phyloP scores from a whole-genome alignment of 2,329 filamentous ascomycete species.

The Helicocarpus griseus region DNA sequence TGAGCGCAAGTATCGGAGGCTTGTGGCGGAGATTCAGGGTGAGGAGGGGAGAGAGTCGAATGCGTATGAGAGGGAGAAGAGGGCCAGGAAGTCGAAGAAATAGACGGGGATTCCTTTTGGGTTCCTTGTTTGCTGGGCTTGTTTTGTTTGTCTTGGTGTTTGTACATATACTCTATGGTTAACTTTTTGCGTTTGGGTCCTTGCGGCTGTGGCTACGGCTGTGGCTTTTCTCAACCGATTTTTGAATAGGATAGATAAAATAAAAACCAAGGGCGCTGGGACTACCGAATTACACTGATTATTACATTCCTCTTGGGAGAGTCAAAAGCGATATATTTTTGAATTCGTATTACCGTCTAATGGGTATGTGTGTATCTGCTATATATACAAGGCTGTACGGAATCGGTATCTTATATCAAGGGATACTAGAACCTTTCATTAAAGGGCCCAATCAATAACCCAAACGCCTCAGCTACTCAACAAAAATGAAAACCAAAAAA shows the following conservation, averaged over 20 bases:
- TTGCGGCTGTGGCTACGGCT: no score
- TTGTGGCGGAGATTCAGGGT: constrained; percentile 91
- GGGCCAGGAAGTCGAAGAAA: constrained; percentile 58
- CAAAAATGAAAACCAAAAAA: not conserved
- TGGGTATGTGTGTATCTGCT: no score
- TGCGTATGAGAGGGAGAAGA: constrained; percentile 79
- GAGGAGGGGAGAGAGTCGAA: constrained; percentile 83
- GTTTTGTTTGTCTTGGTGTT: not conserved
- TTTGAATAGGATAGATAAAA: not conserved
- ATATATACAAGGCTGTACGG: no score
- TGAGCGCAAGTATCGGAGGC: constrained; percentile 87
- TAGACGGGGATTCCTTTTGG: constrained; percentile 11
- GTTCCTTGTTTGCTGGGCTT: not conserved
- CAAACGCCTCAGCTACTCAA: not conserved
- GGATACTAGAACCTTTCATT: no score
- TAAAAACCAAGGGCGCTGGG: no score
- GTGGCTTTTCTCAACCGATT: not conserved
- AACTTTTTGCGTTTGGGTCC: no score
- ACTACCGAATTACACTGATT: no score
- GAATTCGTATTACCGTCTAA: no score
- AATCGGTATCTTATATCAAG: no score
- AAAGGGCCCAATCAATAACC: not conserved
- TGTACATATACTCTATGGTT: not conserved
- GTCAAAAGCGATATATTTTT: no score
- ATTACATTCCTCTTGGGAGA: no score